Percentiles rank a stretch among this genome's conserved stretches.
Conservation (phyloP, 345 rosid genomes). For the Syzygium jambos region DNA sequence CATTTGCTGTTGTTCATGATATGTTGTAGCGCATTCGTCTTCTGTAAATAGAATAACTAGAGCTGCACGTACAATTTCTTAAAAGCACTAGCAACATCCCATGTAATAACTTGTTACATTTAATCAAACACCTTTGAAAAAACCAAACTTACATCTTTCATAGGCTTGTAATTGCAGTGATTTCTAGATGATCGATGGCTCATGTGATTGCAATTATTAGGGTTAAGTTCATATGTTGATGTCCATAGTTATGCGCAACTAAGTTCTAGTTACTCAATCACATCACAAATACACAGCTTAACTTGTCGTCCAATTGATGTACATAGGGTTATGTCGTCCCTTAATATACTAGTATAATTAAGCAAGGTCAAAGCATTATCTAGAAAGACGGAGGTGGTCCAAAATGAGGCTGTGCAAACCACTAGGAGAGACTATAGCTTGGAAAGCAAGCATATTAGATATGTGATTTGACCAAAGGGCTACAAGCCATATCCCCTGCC, state of each 20-base stretch:
- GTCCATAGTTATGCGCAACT: background rate
- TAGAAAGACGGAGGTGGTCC: background rate
- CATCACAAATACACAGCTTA: background rate
- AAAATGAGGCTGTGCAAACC: background rate
- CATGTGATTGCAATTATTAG: background rate
- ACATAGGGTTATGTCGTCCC: background rate
- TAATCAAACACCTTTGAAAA: background rate
- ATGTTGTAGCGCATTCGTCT: background rate
- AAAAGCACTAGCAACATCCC: background rate
- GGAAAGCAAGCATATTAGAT: background rate
- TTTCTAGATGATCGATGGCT: background rate
- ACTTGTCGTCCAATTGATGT: background rate
- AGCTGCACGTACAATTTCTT: background rate
- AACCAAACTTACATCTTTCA: background rate
- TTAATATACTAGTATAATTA: too few relatives aligned
- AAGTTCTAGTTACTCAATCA: background rate
- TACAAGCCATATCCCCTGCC: background rate
- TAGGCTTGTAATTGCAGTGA: background rate
- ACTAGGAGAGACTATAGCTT: background rate
- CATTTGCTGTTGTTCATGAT: background rate
- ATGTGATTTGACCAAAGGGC: background rate
- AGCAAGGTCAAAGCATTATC: background rate
- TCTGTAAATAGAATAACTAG: background rate
- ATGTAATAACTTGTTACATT: background rate
- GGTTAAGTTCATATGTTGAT: background rate